These are phyloP conservation scores for Biscogniauxia sp. DNA, from an alignment of 2,329 filamentous ascomycete species.

Conservation along the genomic window DNA sequence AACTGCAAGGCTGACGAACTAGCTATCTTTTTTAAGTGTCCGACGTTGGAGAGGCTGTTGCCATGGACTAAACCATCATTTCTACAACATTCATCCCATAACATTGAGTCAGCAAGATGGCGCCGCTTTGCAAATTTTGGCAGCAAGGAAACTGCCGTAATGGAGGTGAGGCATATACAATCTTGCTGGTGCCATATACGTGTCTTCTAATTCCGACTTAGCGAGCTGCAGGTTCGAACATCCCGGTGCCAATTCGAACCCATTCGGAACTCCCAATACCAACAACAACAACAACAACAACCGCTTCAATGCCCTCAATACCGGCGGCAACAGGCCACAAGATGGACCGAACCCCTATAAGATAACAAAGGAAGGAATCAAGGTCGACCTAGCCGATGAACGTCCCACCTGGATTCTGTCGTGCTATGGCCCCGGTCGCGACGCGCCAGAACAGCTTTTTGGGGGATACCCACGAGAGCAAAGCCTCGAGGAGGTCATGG, in stretches of 20 bases:
- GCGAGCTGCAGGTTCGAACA: conserved; percentile 56
- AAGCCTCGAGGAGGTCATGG: conserved; percentile 82
- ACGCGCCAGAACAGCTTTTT: conserved; percentile 79
- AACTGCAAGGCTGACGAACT: too few relatives aligned
- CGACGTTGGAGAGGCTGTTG: too few relatives aligned
- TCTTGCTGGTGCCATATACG: conserved; percentile 1
- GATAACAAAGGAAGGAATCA: conserved; percentile 59
- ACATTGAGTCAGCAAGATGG: conserved; percentile 26
- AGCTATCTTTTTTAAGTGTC: too few relatives aligned
- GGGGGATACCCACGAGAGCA: conserved; percentile 77
- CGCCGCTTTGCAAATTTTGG: conserved; percentile 60
- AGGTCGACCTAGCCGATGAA: conserved; percentile 66
- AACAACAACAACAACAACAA: too few relatives aligned
- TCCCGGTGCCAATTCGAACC: conserved; percentile 38
- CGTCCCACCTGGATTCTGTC: conserved; percentile 84
- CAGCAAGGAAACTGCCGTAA: conserved; percentile 63
- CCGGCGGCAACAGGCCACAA: conserved; percentile 13
- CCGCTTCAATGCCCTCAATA: conserved; percentile 31
- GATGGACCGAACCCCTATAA: conserved; percentile 40
- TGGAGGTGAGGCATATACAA: conserved; percentile 49
- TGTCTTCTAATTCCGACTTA: conserved; percentile 25
- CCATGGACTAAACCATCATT: not conserved
- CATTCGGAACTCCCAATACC: conserved; percentile 34
- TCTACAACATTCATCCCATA: not conserved
- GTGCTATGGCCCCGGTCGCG: conserved; percentile 73